Evolutionary conservation across 257 asterid genomes (phyloP).

Genomic region (Solanum chmielewskii): DNA sequence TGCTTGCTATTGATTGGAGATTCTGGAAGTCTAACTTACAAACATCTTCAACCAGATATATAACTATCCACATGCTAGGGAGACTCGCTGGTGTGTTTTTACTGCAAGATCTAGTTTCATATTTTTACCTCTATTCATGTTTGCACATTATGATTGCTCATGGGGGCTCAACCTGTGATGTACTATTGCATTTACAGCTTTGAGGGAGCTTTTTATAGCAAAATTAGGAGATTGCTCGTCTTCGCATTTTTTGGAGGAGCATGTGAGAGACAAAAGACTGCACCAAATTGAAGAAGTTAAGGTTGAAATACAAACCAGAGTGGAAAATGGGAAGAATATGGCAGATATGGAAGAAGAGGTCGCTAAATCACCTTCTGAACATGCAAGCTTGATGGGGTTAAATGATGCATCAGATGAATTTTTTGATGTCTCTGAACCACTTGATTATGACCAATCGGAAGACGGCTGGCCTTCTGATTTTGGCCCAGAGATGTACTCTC

Average conservation of each 20-base stretch:
- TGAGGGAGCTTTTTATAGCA: conserved; percentile 81
- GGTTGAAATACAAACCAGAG: conserved; percentile 40
- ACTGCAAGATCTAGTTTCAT: background rate
- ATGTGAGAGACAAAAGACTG: conserved; percentile 34
- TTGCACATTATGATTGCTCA: background rate
- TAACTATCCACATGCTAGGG: conserved; percentile 68
- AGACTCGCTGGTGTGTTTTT: conserved; percentile 60
- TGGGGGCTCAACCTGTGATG: conserved; percentile 1
- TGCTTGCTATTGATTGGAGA: conserved; percentile 97
- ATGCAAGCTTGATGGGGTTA: conserved; percentile 75
- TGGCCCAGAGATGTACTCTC: conserved; percentile 47
- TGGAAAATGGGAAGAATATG: conserved; percentile 35
- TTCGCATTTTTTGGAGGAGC: conserved; percentile 63
- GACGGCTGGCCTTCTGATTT: conserved; percentile 75
- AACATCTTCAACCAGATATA: conserved; percentile 60
- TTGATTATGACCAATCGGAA: conserved; percentile 69
- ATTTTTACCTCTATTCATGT: background rate
- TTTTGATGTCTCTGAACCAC: conserved; percentile 88
- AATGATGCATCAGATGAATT: conserved; percentile 86
- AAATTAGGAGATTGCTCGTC: conserved; percentile 45
- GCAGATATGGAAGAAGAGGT: conserved; percentile 35
- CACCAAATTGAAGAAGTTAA: conserved; percentile 37
- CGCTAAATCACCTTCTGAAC: conserved; percentile 41
- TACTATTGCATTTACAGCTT: conserved; percentile 37
- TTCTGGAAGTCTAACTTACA: conserved; percentile 70